Base-by-base conservation (phyloP, 441 rosid genomes). In the Cnidoscolus chayamansa region DNA sequence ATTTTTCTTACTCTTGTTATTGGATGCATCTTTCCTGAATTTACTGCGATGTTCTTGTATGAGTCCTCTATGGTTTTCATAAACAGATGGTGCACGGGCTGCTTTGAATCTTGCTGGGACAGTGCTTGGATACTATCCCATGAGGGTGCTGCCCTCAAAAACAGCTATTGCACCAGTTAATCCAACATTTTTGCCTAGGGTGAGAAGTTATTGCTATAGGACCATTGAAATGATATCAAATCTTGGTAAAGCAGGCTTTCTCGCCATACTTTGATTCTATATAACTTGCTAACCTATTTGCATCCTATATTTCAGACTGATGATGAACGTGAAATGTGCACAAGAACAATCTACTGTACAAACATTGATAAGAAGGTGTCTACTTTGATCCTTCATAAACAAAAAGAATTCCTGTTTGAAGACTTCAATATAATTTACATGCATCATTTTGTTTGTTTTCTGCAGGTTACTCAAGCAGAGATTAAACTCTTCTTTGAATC, bases 131-230 rank as follows among this genome's bases (percentile, higher is more conserved):
- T 93, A 80, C 81, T 93, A 91, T 74, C 98, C 93, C 5, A 91
- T 93, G 35, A 85, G 85, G 76, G 96, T 93, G 77, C 85, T 89
- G 79, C 98, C 98, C 30, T 93, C 97, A 1, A 91, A 91, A 84
- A 91, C 98, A n/a, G 98, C 98, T 71, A 93, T 91, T 74, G 97
- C 97, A 62, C 98, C 97, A 10, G 98, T 91, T 75, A 93, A 93
- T 77, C 97, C 97, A 12, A 91, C 94, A 10, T 87, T 91, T 82
- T 83, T 93, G 86, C 97, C 98, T 0, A 87, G 96, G 92, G 98
- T 93, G 65, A 83, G 91, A 55, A 68, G 40, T 20, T 59, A 62
- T 53, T n/a, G 62, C 30, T 63, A 19, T 17, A 17, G 37, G 49
- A 43, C 58, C 15, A 65, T n/a, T 62, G 58, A 53, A 48, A 56